Conservation (phyloP, 2,329 filamentous ascomycete species). For the Fusarium lyarnte region DNA sequence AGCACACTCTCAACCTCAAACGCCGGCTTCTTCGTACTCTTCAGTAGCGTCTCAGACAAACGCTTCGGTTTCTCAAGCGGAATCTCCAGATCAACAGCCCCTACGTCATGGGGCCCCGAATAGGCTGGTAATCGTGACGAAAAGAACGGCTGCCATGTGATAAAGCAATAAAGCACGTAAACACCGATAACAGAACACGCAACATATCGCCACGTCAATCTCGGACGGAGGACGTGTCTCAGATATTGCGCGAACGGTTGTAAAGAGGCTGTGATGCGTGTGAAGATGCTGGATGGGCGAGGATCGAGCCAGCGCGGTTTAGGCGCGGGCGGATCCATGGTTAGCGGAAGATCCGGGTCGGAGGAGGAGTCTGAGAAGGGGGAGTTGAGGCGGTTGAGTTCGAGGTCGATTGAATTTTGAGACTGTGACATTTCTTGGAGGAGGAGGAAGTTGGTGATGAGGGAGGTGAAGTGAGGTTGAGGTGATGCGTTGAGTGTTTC, state of each 20-base stretch:
- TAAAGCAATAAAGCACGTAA: constrained; percentile 53
- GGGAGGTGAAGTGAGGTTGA: not conserved
- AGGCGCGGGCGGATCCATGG: constrained; percentile 23
- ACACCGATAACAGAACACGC: constrained; percentile 40
- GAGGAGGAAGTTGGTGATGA: not conserved
- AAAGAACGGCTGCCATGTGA: constrained; percentile 54
- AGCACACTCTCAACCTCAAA: constrained; percentile 59
- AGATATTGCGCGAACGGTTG: constrained; percentile 16
- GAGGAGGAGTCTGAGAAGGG: constrained; percentile 10
- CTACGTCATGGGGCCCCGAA: constrained; percentile 56
- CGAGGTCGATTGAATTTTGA: constrained; percentile 9
- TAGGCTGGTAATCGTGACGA: constrained; percentile 56
- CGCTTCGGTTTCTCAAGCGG: constrained; percentile 48
- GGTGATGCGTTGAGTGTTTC: not conserved
- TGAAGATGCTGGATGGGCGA: constrained; percentile 16
- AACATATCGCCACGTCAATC: constrained; percentile 49
- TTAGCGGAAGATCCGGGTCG: constrained; percentile 32
- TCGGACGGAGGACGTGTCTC: constrained; percentile 41
- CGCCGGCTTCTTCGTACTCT: constrained; percentile 48
- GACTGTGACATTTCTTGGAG: constrained; percentile 15
- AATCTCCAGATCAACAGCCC: constrained; percentile 59
- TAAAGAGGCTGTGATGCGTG: constrained; percentile 20
- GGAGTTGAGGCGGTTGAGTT: constrained; percentile 22
- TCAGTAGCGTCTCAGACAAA: constrained; percentile 49
- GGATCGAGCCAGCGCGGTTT: constrained; percentile 40